Base-by-base conservation (phyloP, 2,329 filamentous ascomycete genomes). In the Stachybotrys chlorohalonatus region DNA sequence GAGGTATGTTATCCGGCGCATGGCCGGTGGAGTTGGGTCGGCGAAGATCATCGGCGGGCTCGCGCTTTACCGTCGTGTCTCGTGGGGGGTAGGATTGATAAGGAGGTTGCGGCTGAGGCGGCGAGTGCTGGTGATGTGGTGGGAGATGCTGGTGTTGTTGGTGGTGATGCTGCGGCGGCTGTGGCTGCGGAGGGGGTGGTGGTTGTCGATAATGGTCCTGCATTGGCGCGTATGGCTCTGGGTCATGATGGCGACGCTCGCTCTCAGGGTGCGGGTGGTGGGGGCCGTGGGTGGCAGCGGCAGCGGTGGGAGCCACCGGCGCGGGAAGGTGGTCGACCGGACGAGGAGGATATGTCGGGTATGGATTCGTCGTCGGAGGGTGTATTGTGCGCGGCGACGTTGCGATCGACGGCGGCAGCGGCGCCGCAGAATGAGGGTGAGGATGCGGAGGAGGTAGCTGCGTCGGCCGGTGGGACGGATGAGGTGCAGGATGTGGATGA, bases 221-320 rank as follows among this genome's bases (percentile, higher is more conserved):
- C 69, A 80, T 76, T 59, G 77, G 74, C 64, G 76, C 71, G 63
- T 76, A 80, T 54, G 73, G 71, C 60, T 81, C 80, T 68, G 74
- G 77, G 53, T 82, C 80, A 77, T 80, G 75, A 63, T 78, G 77
- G 61, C 79, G 78, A 67, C 79, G 79, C 62, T 83, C 79, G 60
- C 63, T 54, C 63, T 82, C 76, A 54, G 65, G 61, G 52, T 71
- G 70, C 57, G 62, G 61, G 54, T 64, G 64, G 53, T 61, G 59
- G 57, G 68, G 67, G 58, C 64, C 66, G 57, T 65, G 65, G 50
- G 62, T 53, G 55, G 63, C 55, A 53, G 61, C 62, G 49, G 17
- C 39, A n/a, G 11, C 11, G n/a, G 39, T 15, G 11, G 67, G 63
- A 51, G 63, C 63, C 55, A 66, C 59, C 47, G 67, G 64, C 52